Evolutionary conservation across 2,329 filamentous ascomycete species (phyloP).

Genomic region (Aspergillus texensis): DNA sequence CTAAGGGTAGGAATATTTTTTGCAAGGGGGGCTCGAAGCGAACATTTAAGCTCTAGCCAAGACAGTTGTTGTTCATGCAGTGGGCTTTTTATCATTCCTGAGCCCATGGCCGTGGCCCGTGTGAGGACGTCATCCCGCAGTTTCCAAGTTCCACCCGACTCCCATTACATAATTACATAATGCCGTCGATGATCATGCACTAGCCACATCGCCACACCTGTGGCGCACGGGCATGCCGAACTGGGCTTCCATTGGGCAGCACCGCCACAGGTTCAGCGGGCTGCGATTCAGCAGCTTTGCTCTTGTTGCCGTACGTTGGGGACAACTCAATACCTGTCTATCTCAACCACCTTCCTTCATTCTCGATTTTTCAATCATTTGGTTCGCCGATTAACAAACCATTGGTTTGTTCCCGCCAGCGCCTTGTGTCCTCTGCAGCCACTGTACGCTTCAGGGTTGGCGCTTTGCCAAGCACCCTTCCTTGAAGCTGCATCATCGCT

Average conservation of each 20-base stretch:
- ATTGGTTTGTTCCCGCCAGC: conserved; percentile 8
- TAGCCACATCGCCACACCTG: conserved; percentile 14
- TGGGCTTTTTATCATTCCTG: neutral
- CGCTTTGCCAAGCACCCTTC: conserved; percentile 29
- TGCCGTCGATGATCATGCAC: neutral
- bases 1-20: neutral
- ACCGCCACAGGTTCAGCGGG: conserved; percentile 11
- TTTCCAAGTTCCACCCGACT: conserved; percentile 4
- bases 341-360: conserved; percentile 4
- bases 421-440: conserved; percentile 6
- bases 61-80: neutral
- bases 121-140: conserved; percentile 27
- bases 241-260: conserved; percentile 1
- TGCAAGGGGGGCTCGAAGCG: neutral
- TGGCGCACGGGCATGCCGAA: conserved; percentile 3
- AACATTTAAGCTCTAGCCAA: conserved; percentile 2
- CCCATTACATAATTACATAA: conserved; percentile 3
- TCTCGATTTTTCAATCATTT: neutral
- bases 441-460: conserved; percentile 28
- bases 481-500: conserved; percentile 30
- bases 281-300: neutral
- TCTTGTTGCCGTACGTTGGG: neutral
- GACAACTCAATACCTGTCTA: neutral
- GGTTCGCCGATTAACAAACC: conserved; percentile 8
- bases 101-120: neutral